Evolutionary conservation across 768 basidiomycete species (phyloP), one percentile per base, ranked within the genome.

Genomic region (Cubamyces lactineus): DNA sequence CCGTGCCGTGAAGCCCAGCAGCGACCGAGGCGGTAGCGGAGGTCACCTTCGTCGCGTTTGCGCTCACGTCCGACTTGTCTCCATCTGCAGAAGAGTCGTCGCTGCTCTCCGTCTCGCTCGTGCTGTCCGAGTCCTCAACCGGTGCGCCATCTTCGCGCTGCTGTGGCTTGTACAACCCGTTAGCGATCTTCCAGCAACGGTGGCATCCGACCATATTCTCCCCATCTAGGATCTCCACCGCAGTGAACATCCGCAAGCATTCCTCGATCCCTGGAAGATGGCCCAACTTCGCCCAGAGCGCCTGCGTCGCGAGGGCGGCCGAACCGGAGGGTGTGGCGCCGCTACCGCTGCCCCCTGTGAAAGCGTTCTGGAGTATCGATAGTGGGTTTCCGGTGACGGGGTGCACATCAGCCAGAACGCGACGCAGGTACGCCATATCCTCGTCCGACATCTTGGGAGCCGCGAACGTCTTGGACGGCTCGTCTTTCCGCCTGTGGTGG

Each of bases 171-270:
- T 86, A 84, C 59, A 81, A 73, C 17, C 90, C 89, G 69, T 94
- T 85, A 58, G 84, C 86, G 39, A 94, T 87, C 79, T 94, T 95
- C 96, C 96, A 98, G 76, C 96, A 98, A 53, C 89, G 82, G 65
- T 89, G 83, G 72, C 96, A 98, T 0, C 94, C 94, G 55, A 97
- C 95, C 78, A 88, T 89, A 68, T 98, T 97, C 68, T 97, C 96
- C 0, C 93, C 94, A 67, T 97, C 92, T 38, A 98, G 77, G 7
- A 92, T 84, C 69, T 98, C 96, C n/a, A 97, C 95, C 4, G 89
- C 82, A 0, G 95, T 97, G 75, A 98, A 98, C 77, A 91, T 81
- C 64, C 86, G 80, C 61, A 96, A 74, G 65, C 91, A 93, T 59
- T 95, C 93, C 68, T 92, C 90, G 26, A 89, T 77, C 0, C 86